Evolutionary conservation across 176 grass and related monocot species (phyloP).

Genomic region (Aechmea fasciata): DNA sequence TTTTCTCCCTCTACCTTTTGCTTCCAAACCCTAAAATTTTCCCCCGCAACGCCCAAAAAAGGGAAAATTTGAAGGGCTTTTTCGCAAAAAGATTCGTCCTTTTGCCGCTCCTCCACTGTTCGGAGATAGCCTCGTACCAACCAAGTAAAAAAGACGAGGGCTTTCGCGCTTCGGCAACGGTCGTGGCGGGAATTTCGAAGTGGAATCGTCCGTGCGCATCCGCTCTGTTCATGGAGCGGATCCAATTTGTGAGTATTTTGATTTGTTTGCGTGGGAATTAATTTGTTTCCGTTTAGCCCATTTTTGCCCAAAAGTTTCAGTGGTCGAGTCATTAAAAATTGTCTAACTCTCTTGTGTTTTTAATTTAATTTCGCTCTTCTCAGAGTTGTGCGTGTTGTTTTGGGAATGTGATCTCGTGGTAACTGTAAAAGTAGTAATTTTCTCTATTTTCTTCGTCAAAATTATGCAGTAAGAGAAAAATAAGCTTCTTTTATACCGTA

Average conservation of each 20-base stretch:
- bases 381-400: too few species aligned
- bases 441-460: background rate
- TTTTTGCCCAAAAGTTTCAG: too few species aligned
- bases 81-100: background rate
- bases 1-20: background rate
- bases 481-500: background rate
- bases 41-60: background rate
- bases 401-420: too few species aligned
- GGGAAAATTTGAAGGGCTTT: background rate
- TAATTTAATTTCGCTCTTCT: too few species aligned
- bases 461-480: background rate
- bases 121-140: too few species aligned
- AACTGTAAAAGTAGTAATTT: too few species aligned
- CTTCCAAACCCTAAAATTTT: background rate
- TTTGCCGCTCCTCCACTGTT: background rate
- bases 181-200: background rate
- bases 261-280: background rate
- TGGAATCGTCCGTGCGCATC: background rate
- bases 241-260: conserved; percentile 26
- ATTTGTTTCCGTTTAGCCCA: background rate
- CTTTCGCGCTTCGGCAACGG: background rate
- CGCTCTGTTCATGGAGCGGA: conserved; percentile 17
- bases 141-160: background rate
- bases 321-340: too few species aligned
- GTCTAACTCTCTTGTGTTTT: too few species aligned